These are phyloP conservation scores for Graphilbum ipis-grandicollis DNA, from an alignment of 2,329 filamentous ascomycete species.

Conservation along the genomic window DNA sequence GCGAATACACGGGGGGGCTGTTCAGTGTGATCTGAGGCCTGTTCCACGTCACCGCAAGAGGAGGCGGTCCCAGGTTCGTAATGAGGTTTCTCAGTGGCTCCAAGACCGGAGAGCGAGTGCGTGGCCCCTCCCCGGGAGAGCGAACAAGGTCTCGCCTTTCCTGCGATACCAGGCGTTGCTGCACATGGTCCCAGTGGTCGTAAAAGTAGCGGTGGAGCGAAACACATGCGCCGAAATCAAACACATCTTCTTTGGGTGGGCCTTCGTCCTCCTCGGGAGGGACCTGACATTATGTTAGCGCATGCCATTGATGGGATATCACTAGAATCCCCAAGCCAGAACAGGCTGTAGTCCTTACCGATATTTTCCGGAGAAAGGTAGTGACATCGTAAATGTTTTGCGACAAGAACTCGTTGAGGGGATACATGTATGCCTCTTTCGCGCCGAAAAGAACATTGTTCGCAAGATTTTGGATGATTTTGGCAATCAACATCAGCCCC, in stretches of 20 bases:
- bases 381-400: constrained; percentile 53
- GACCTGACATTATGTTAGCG: constrained; percentile 17
- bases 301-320: no score
- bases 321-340: constrained; percentile 4
- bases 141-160: constrained; percentile 39
- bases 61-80: constrained; percentile 48
- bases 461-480: constrained; percentile 53
- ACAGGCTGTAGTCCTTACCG: constrained; percentile 23
- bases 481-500: constrained; percentile 50
- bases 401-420: constrained; percentile 50
- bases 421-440: constrained; percentile 58
- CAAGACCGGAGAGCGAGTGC: constrained; percentile 36
- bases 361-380: constrained; percentile 49
- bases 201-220: constrained; percentile 52
- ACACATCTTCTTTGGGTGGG: constrained; percentile 28
- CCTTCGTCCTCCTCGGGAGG: constrained; percentile 28
- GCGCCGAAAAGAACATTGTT: constrained; percentile 57
- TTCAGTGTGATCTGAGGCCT: constrained; percentile 47
- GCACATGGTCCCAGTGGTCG: constrained; percentile 54
- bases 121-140: constrained; percentile 33
- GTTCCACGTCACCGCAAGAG: constrained; percentile 53
- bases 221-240: constrained; percentile 56
- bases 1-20: constrained; percentile 44
- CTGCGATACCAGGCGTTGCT: constrained; percentile 43
- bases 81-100: constrained; percentile 45